phyloP scores from a whole-genome alignment of 208 protist species.

The Trypanosoma platydactyli region DNA sequence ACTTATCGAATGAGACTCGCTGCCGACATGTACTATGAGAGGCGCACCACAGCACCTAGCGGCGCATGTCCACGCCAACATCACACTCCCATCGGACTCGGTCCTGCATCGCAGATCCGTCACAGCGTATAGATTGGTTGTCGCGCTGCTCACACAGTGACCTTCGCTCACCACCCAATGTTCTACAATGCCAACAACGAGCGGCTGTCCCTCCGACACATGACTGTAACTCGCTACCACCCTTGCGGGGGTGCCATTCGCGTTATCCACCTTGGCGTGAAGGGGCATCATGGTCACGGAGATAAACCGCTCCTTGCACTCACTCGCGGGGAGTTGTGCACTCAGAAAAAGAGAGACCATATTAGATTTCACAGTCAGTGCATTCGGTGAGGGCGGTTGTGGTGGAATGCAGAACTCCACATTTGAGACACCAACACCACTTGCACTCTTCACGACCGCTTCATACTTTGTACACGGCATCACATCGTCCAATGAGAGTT shows the following conservation, averaged over 20 bases:
- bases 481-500: conserved; percentile 1
- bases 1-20: not conserved
- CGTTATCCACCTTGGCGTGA: not conserved
- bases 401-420: conserved; percentile 11
- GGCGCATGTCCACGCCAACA: conserved; percentile 25
- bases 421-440: not conserved
- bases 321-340: not conserved
- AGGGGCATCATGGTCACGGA: conserved; percentile 11
- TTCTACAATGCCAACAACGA: conserved; percentile 5
- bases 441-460: conserved; percentile 1
- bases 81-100: not conserved
- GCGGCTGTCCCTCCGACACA: conserved; percentile 9
- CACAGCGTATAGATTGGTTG: conserved; percentile 14
- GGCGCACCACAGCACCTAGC: not conserved
- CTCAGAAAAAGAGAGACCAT: conserved; percentile 9
- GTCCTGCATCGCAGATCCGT: conserved; percentile 17
- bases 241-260: not conserved
- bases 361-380: conserved; percentile 1
- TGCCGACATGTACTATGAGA: not conserved
- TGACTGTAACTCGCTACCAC: conserved; percentile 11
- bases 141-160: conserved; percentile 4
- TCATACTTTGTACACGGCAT: conserved; percentile 3
- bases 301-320: not conserved
- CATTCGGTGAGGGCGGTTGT: not conserved
- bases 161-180: not conserved